Evolutionary conservation across 768 basidiomycete species (phyloP), one percentile per base, ranked within the genome.

Genomic region (Pholiota conissans): DNA sequence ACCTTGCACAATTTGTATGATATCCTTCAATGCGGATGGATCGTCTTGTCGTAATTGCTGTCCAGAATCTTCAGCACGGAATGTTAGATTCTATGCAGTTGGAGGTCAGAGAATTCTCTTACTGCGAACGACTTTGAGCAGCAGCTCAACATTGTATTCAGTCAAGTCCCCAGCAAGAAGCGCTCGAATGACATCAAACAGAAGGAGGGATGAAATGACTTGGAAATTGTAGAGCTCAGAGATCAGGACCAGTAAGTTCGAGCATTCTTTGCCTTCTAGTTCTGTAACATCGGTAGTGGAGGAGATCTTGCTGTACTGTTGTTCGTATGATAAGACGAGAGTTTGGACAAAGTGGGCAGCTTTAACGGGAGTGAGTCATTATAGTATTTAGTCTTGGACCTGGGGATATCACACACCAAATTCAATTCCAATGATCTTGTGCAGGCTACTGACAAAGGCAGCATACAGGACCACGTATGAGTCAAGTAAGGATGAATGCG

Each of bases 161-260:
- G 80, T 78, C 52, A 96, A 73, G 2, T 84, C 76, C 5, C 75
- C 75, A 0, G 81, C 74, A 47, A 98, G 76, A 46, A 98, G 79
- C 13, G 79, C 77, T 7, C 90, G 86, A 61, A 98, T 87, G 48
- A 98, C 70, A 67, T 98, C 97, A 72, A 94, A 98, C 47, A 98
- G 75, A n/a, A 98, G 79, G 10, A 89, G 74, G 56, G 87, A 93
- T 2, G 92, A 92, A 52, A 98, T 83, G 22, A 98, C 92, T 73
- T 94, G 91, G 68, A 98, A 95, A 69, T 98, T 98, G 77, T 98
- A 98, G 18, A 99, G 76, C 68, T 98, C 95, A 2, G 93, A 91
- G 20, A 98, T 73, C 22, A 98, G 81, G 1, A 92, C 84, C 39
- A 96, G 80, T 30, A 99, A 74, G 69, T 99, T 98, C 9, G 90